phyloP scores from a whole-genome alignment of 768 basidiomycete genomes.

The Kwoniella shandongensis region DNA sequence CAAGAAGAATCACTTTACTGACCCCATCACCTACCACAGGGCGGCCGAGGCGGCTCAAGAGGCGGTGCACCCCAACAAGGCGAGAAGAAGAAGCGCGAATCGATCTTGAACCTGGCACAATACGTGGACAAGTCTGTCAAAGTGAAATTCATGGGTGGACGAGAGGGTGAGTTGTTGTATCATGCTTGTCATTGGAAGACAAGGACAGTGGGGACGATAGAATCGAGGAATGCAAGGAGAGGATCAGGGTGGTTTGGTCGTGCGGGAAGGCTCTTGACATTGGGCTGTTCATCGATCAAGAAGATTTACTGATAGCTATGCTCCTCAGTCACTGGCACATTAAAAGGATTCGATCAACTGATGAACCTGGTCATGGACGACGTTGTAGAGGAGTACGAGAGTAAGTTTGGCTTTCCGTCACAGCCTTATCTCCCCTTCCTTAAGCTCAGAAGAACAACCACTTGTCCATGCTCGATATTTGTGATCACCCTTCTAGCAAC shows the following conservation, averaged over 20 bases:
- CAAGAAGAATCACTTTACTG: too few species aligned
- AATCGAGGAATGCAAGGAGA: too few species aligned
- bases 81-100: conserved; percentile 83
- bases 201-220: too few species aligned
- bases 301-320: too few species aligned
- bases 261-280: too few species aligned
- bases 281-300: too few species aligned
- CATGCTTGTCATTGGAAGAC: neutral
- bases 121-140: conserved; percentile 88
- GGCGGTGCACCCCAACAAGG: conserved; percentile 53
- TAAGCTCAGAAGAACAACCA: too few species aligned
- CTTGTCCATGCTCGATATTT: too few species aligned
- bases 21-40: conserved; percentile 7
- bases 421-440: neutral
- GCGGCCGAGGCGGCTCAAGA: conserved; percentile 59
- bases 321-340: conserved; percentile 87
- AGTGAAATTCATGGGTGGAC: conserved; percentile 96
- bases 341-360: conserved; percentile 95
- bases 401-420: conserved; percentile 55
- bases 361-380: conserved; percentile 97
- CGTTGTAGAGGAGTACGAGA: conserved; percentile 76
- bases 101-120: conserved; percentile 91
- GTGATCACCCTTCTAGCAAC: too few species aligned
- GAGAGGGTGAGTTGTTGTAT: conserved; percentile 67
- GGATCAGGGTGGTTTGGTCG: too few species aligned